Conservation (phyloP, 169 alveolate species). For the Plasmodium blacklocki region DNA sequence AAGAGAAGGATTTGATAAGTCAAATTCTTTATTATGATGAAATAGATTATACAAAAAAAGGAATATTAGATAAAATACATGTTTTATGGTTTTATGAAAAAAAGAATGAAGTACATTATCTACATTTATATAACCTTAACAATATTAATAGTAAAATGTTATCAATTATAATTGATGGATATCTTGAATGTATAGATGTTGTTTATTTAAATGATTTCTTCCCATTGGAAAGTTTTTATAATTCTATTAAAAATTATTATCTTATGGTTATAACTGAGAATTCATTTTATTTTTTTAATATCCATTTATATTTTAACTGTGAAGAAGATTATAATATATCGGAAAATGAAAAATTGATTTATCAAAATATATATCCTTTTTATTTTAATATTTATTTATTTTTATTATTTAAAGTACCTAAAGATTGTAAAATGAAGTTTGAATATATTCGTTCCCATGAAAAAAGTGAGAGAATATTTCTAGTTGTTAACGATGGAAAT, state of each 20-base stretch:
- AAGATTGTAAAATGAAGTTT: slow-evolving; percentile 3
- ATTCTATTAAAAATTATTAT: slow-evolving; percentile 45
- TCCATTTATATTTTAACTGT: slow-evolving; percentile 72
- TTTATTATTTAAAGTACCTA: slow-evolving; percentile 26
- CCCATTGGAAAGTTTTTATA: slow-evolving; percentile 63
- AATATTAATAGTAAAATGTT: slow-evolving; percentile 29
- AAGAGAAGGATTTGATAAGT: too few species aligned
- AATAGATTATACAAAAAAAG: slow-evolving; percentile 37
- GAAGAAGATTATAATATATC: slow-evolving; percentile 61
- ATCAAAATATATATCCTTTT: slow-evolving; percentile 61
- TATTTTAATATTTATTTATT: slow-evolving; percentile 65
- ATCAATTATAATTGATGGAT: slow-evolving; percentile 37
- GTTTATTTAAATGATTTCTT: slow-evolving; percentile 27
- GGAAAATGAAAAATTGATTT: slow-evolving; percentile 21
- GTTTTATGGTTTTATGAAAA: slow-evolving; percentile 64
- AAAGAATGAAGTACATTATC: slow-evolving; percentile 17
- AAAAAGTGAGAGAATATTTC: slow-evolving; percentile 47
- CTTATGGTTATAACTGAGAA: slow-evolving; percentile 40
- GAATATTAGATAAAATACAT: slow-evolving; percentile 27
- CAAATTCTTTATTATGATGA: background rate
- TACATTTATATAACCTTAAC: slow-evolving; percentile 53
- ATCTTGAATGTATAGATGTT: slow-evolving; percentile 47
- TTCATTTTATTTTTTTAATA: slow-evolving; percentile 53
- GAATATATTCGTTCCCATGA: slow-evolving; percentile 31
- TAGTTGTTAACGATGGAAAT: slow-evolving; percentile 50